Evolutionary conservation across 805 yeast species (phyloP).

Genomic region (Brettanomyces sp.): DNA sequence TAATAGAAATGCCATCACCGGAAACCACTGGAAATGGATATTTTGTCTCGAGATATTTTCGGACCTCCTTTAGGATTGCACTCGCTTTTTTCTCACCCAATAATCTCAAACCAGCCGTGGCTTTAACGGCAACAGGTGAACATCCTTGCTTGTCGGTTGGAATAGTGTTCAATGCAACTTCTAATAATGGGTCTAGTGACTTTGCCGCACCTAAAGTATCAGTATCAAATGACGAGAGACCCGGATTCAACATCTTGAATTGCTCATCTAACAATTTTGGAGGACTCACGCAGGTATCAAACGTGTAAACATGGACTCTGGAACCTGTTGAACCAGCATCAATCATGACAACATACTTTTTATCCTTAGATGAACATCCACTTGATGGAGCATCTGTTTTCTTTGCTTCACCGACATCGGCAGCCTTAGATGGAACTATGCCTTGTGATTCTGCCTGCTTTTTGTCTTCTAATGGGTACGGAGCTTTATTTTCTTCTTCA

Average conservation of each 20-base stretch:
- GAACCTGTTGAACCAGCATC: slow-evolving; percentile 99
- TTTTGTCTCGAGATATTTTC: slow-evolving; percentile 61
- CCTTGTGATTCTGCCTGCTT: no score
- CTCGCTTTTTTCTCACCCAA: slow-evolving; percentile 68
- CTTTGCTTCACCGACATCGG: no score
- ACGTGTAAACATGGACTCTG: slow-evolving; percentile 87
- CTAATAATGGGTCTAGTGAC: slow-evolving; percentile 77
- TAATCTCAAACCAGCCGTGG: slow-evolving; percentile 92
- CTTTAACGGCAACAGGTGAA: slow-evolving; percentile 93
- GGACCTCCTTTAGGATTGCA: slow-evolving; percentile 68
- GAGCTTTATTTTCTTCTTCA: no score
- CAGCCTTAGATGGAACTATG: no score
- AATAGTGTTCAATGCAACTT: slow-evolving; percentile 64
- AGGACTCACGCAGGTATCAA: slow-evolving; percentile 77
- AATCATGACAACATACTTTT: slow-evolving; percentile 81
- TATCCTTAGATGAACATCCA: slow-evolving; percentile 9
- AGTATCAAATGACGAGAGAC: slow-evolving; percentile 75
- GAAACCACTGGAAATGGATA: slow-evolving; percentile 90
- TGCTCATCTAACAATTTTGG: slow-evolving; percentile 74
- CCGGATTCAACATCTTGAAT: slow-evolving; percentile 87
- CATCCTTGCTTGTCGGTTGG: slow-evolving; percentile 69
- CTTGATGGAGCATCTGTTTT: background rate
- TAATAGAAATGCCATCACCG: slow-evolving; percentile 79
- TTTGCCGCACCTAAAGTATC: slow-evolving; percentile 80
- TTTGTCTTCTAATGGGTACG: no score